Evolutionary conservation across 306 rosid genomes (phyloP).

Genomic region (Delonix regia): DNA sequence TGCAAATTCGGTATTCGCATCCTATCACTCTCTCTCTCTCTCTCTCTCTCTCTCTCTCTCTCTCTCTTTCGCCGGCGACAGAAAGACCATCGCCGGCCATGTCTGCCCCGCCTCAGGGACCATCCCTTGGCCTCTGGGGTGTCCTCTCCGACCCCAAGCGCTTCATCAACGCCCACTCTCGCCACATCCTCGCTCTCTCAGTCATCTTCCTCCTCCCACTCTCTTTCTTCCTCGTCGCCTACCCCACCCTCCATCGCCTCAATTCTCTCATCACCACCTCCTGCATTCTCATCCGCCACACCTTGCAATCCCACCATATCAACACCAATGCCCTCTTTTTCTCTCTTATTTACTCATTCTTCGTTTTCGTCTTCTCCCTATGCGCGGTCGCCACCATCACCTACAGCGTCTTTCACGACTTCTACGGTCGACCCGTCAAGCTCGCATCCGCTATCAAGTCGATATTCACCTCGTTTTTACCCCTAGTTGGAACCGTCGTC

Average conservation of each 20-base stretch:
- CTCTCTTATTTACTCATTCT: slow-evolving; percentile 33
- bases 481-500: slow-evolving; percentile 42
- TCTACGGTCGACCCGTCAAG: slow-evolving; percentile 79
- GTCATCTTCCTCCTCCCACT: slow-evolving; percentile 74
- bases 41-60: background rate
- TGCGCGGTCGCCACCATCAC: slow-evolving; percentile 62
- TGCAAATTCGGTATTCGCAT: background rate
- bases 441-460: slow-evolving; percentile 58
- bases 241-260: slow-evolving; percentile 51
- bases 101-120: background rate
- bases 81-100: background rate
- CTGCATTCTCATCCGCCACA: slow-evolving; percentile 10
- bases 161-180: slow-evolving; percentile 71
- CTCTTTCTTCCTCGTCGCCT: slow-evolving; percentile 59
- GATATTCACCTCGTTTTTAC: slow-evolving; percentile 46
- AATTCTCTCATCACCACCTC: slow-evolving; percentile 16
- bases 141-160: slow-evolving; percentile 63
- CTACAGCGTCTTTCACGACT: slow-evolving; percentile 72
- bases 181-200: slow-evolving; percentile 77
- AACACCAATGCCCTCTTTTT: slow-evolving; percentile 28
- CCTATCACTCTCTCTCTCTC: background rate
- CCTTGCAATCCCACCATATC: background rate
- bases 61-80: background rate
- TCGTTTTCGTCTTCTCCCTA: slow-evolving; percentile 47
- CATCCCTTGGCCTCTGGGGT: slow-evolving; percentile 35